Base-by-base conservation (phyloP, 2,329 filamentous ascomycete genomes). In the Diaporthe citriasiana region DNA sequence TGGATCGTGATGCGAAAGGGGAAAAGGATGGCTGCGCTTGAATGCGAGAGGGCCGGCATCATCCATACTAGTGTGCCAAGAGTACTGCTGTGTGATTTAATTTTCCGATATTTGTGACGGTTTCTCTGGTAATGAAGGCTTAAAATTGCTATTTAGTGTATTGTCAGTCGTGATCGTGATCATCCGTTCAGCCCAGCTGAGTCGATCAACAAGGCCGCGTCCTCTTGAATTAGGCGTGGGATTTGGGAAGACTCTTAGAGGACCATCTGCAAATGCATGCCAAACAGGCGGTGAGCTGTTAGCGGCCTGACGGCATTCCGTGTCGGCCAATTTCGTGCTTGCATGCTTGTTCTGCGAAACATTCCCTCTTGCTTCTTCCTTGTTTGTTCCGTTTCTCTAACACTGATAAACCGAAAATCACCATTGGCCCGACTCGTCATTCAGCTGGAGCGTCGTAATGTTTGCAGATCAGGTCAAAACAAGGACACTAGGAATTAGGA, bases 131-230 rank as follows among this genome's bases (percentile, higher is more conserved):
- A 38, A 51, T 38, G 15, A 51, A 51, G 47, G 30, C 25, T 38
- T 51, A 17, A 35, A 35, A 35, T 51, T 35, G 30, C 27, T 50
- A 38, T 27, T 51, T 38, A 51, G 35, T 66, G 63, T 22, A n/a
- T n/a, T n/a, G n/a, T 51, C 60, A 13, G 30, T 15, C 12, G 13
- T 7, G 12, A 27, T 25, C 27, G 30, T 15, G 1, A n/a, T 38
- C 22, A 17, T 12, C 1, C 12, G 8, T 38, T 25, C 22, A 50
- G 60, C 42, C n/a, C 42, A 66, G 19, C 60, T 66, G 60, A 66
- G 42, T 65, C 60, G 42, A 65, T 17, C 42, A 27, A 4, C 59
- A 63, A 2, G n/a, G 15, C 35, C 57, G 57, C 57, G 38, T 63
- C 6, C 4, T 45, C 25, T 10, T 10, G 17, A 65, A 27, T 47